Conservation (phyloP, 2,329 filamentous ascomycete genomes). For the Keithomyces neogunnii region DNA sequence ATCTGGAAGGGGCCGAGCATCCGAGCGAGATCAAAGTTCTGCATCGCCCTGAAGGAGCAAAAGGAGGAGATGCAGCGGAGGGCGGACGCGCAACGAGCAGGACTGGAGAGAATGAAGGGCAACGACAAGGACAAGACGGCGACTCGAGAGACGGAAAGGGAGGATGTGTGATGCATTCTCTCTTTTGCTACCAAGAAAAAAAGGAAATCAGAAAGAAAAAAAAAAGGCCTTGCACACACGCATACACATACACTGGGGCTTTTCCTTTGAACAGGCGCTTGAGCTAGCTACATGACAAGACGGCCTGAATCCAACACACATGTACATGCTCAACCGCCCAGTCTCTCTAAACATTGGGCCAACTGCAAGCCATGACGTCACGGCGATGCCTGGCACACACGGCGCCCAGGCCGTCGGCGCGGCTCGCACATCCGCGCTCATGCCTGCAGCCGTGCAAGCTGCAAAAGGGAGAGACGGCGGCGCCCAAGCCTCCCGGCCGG, state of each 20-base stretch:
- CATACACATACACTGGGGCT: no score
- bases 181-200: no score
- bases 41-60: slow-evolving; percentile 46
- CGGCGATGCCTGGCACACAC: not conserved
- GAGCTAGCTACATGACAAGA: no score
- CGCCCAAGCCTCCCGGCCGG: not conserved
- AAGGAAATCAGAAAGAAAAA: no score
- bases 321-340: no score
- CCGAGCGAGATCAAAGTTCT: slow-evolving; percentile 51
- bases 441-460: not conserved
- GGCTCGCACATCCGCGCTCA: no score
- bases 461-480: not conserved
- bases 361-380: no score
- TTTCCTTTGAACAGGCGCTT: no score
- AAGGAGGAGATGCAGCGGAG: slow-evolving; percentile 38
- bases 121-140: slow-evolving; percentile 6
- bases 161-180: not conserved
- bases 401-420: not conserved
- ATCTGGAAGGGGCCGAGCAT: slow-evolving; percentile 48
- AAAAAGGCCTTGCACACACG: no score
- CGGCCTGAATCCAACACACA: no score
- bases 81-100: slow-evolving; percentile 27
- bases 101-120: slow-evolving; percentile 13
- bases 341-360: no score
- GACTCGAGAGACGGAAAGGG: slow-evolving; percentile 11